phyloP scores from a whole-genome alignment of 345 rosid genomes.

The Eucalyptus pauciflora region DNA sequence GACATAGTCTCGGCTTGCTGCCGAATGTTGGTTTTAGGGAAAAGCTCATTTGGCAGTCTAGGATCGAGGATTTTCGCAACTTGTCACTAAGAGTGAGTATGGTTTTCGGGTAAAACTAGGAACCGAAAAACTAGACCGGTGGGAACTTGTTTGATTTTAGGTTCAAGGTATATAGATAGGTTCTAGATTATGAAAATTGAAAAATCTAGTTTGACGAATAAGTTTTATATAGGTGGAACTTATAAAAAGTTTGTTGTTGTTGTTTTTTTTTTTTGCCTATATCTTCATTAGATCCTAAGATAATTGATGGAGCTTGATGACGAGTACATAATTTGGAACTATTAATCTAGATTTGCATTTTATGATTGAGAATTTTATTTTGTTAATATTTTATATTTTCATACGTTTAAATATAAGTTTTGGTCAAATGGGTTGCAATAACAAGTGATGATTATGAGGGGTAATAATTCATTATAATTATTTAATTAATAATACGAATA shows the following conservation, averaged over 20 bases:
- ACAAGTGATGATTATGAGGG: rapidly evolving
- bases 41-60: rapidly evolving
- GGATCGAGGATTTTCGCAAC: too few relatives aligned
- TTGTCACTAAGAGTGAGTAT: too few relatives aligned
- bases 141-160: too few relatives aligned
- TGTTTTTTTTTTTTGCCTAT: too few relatives aligned
- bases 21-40: too few relatives aligned
- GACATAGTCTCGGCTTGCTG: rapidly evolving
- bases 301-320: too few relatives aligned
- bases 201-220: too few relatives aligned
- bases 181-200: too few relatives aligned
- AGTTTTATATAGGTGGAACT: rapidly evolving
- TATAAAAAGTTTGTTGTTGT: too few relatives aligned
- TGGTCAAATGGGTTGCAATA: rapidly evolving
- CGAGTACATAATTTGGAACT: rapidly evolving
- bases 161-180: too few relatives aligned
- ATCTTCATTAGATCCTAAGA: rapidly evolving
- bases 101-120: rapidly evolving
- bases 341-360: rapidly evolving
- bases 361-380: rapidly evolving
- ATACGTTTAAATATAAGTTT: rapidly evolving
- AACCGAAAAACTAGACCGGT: rapidly evolving
- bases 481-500: rapidly evolving
- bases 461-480: rapidly evolving
- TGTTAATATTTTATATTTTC: too few relatives aligned